phyloP scores from a whole-genome alignment of 345 rosid species.

The Kernera saxatilis region DNA sequence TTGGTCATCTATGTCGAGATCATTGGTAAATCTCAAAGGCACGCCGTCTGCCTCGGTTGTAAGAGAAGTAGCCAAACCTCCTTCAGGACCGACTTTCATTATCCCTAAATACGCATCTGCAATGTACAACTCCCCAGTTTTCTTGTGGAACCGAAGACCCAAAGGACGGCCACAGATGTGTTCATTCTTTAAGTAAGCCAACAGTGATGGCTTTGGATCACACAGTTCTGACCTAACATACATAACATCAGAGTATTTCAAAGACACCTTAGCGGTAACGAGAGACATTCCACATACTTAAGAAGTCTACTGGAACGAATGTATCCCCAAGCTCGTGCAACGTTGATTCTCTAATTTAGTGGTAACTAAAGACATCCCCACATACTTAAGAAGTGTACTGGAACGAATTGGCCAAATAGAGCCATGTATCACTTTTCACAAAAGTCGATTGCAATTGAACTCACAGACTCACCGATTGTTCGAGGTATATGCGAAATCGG shows the following conservation, averaged over 20 bases:
- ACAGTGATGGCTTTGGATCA: constrained; percentile 49
- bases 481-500: constrained; percentile 20
- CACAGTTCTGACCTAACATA: constrained; percentile 63
- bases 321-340: too few species aligned
- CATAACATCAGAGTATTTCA: background rate
- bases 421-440: background rate
- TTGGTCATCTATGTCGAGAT: constrained; percentile 80
- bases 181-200: constrained; percentile 61
- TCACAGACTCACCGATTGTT: constrained; percentile 27
- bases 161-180: constrained; percentile 91
- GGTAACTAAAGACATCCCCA: background rate
- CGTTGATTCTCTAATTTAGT: too few species aligned
- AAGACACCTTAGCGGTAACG: background rate
- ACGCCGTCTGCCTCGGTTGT: constrained; percentile 77
- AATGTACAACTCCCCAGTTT: constrained; percentile 74
- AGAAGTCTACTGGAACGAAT: too few species aligned
- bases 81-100: constrained; percentile 83
- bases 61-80: constrained; percentile 77
- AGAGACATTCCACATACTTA: background rate
- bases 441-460: background rate
- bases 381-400: background rate
- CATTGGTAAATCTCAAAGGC: constrained; percentile 73
- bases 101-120: constrained; percentile 94
- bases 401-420: background rate
- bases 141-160: constrained; percentile 79